A percentile compares a stretch with the other conserved stretches of the same genome.
Evolutionary conservation across 805 yeast species (phyloP).

Genomic region (Ogataea nitratoaversa): DNA sequence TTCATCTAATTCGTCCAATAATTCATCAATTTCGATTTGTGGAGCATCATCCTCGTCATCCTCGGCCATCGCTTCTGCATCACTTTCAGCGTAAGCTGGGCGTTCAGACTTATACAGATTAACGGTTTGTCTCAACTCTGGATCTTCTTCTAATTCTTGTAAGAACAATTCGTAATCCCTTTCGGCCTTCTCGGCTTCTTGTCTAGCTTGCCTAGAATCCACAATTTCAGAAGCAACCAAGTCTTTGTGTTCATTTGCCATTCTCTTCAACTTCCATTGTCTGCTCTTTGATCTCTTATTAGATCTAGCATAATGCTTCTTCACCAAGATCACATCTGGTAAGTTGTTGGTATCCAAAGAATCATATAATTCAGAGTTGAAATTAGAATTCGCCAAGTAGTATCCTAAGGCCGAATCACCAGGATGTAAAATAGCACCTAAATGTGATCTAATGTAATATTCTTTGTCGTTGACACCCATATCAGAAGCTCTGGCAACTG

Average conservation of each 20-base stretch:
- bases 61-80: conserved; percentile 43
- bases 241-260: conserved; percentile 94
- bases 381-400: conserved; percentile 77
- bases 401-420: conserved; percentile 96
- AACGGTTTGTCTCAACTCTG: conserved; percentile 85
- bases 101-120: conserved; percentile 73
- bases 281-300: conserved; percentile 71
- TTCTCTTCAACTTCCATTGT: conserved; percentile 90
- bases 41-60: conserved; percentile 71
- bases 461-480: conserved; percentile 82
- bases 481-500: conserved; percentile 86
- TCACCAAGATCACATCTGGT: conserved; percentile 84
- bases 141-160: conserved; percentile 96
- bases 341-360: conserved; percentile 53
- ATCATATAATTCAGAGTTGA: conserved; percentile 85
- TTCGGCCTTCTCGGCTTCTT: conserved; percentile 88
- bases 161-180: conserved; percentile 92
- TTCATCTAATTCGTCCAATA: conserved; percentile 91
- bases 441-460: conserved; percentile 81
- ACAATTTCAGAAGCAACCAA: conserved; percentile 60
- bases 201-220: conserved; percentile 69
- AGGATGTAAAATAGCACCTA: conserved; percentile 92
- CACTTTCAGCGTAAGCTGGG: conserved; percentile 31
- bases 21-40: conserved; percentile 82
- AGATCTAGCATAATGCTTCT: conserved; percentile 83